phyloP scores from a whole-genome alignment of 495 filamentous ascomycete species.

The Cenococcum geophilum region DNA sequence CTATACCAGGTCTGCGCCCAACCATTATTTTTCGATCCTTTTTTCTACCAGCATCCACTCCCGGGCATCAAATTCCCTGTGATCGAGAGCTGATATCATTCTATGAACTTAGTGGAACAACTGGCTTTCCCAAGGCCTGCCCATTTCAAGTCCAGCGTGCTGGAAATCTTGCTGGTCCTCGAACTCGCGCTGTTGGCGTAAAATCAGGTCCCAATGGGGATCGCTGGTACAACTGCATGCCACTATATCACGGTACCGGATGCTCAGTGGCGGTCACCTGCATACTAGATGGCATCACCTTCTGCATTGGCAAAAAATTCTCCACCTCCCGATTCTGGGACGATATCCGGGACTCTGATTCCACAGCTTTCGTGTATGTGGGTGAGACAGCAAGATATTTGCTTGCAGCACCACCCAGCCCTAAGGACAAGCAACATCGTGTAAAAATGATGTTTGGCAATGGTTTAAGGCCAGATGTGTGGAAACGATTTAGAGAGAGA shows the following conservation, averaged over 20 bases:
- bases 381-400: slow-evolving; percentile 75
- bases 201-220: slow-evolving; percentile 45
- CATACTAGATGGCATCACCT: slow-evolving; percentile 52
- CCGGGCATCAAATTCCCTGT: not conserved
- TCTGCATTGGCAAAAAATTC: slow-evolving; percentile 68
- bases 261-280: slow-evolving; percentile 49
- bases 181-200: slow-evolving; percentile 31
- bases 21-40: not conserved
- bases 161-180: slow-evolving; percentile 30
- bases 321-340: slow-evolving; percentile 66
- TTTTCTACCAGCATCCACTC: slow-evolving; percentile 1
- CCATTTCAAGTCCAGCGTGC: slow-evolving; percentile 46
- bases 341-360: slow-evolving; percentile 60
- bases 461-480: slow-evolving; percentile 71
- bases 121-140: slow-evolving; percentile 59
- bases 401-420: slow-evolving; percentile 58
- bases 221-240: slow-evolving; percentile 74
- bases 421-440: slow-evolving; percentile 58
- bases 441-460: slow-evolving; percentile 69
- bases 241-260: slow-evolving; percentile 73
- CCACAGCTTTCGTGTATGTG: slow-evolving; percentile 75
- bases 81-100: not conserved
- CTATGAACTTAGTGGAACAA: slow-evolving; percentile 49
- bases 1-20: slow-evolving; percentile 51
- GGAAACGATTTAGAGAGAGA: slow-evolving; percentile 57